These are phyloP conservation scores for Canavalia gladiata DNA, from an alignment of 306 rosid species.

Conservation along the genomic window DNA sequence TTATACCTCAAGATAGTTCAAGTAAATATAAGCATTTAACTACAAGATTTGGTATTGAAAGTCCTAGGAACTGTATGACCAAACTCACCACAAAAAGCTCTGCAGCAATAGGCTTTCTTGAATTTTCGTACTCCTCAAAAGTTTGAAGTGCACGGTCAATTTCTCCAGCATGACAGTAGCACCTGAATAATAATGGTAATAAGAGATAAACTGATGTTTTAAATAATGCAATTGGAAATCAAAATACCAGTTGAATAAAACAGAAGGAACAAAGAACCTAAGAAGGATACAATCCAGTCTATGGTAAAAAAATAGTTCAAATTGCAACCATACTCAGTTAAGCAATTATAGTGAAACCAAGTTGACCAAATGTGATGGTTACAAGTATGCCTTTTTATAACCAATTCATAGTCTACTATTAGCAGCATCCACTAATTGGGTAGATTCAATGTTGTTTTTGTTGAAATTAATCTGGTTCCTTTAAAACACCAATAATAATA, in stretches of 20 bases:
- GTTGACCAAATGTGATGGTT: slow-evolving; percentile 4
- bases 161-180: slow-evolving; percentile 79
- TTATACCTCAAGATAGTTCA: slow-evolving; percentile 2
- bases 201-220: slow-evolving; percentile 26
- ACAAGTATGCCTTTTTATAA: slow-evolving; percentile 5
- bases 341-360: neutral
- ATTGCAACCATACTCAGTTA: slow-evolving; percentile 17
- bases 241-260: slow-evolving; percentile 24
- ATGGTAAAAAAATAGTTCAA: slow-evolving; percentile 2
- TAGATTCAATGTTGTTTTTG: neutral
- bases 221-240: slow-evolving; percentile 24
- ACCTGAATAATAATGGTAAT: slow-evolving; percentile 64
- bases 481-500: no score
- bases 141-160: slow-evolving; percentile 72
- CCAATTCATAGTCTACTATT: slow-evolving; percentile 13
- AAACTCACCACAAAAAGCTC: slow-evolving; percentile 81
- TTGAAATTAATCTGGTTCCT: neutral
- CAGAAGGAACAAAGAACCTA: slow-evolving; percentile 7
- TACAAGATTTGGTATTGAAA: slow-evolving; percentile 9
- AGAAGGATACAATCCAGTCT: neutral
- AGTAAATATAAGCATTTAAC: slow-evolving; percentile 10
- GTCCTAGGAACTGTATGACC: slow-evolving; percentile 13
- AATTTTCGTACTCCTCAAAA: slow-evolving; percentile 64
- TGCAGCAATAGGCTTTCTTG: slow-evolving; percentile 50
- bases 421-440: neutral